These are phyloP conservation scores for Tulasnella sp. DNA, from an alignment of 768 basidiomycete species.

Conservation along the genomic window DNA sequence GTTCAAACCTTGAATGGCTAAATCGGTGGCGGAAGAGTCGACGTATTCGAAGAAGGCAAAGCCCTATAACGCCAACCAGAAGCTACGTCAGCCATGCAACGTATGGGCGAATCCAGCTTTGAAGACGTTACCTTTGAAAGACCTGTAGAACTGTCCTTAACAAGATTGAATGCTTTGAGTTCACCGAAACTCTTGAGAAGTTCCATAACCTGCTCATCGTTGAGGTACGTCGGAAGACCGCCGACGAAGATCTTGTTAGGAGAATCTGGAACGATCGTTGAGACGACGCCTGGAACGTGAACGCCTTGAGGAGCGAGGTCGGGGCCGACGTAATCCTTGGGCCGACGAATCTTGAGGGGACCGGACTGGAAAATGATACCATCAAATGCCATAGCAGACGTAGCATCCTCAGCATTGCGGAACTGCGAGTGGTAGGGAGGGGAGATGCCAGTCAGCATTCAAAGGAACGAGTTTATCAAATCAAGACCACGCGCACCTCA, in stretches of 20 bases:
- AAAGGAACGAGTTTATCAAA: too few relatives aligned
- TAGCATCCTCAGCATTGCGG: conserved; percentile 95
- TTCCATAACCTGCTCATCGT: conserved; percentile 99
- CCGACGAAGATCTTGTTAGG: conserved; percentile 99
- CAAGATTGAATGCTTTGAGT: conserved; percentile 95
- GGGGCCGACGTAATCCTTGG: conserved; percentile 91
- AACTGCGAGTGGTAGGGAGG: conserved; percentile 70
- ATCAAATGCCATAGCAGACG: conserved; percentile 95
- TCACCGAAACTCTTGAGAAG: conserved; percentile 96
- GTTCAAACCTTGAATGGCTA: conserved; percentile 94
- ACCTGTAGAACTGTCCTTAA: conserved; percentile 89
- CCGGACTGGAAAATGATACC: conserved; percentile 94
- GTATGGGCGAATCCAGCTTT: conserved; percentile 29
- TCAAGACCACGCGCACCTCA: conserved; percentile 67
- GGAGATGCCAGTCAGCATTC: conserved; percentile 52
- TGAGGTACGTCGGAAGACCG: conserved; percentile 91
- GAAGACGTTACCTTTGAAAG: conserved; percentile 69
- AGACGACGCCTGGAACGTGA: conserved; percentile 94
- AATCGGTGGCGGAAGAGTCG: conserved; percentile 84
- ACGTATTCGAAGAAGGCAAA: conserved; percentile 99
- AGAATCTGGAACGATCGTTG: conserved; percentile 94
- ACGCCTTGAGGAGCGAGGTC: conserved; percentile 60
- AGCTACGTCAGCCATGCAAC: not conserved
- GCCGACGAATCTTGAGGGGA: conserved; percentile 96
- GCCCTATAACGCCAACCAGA: conserved; percentile 57